phyloP scores from a whole-genome alignment of 2,329 filamentous ascomycete species.

The Metarhizium anisopliae region DNA sequence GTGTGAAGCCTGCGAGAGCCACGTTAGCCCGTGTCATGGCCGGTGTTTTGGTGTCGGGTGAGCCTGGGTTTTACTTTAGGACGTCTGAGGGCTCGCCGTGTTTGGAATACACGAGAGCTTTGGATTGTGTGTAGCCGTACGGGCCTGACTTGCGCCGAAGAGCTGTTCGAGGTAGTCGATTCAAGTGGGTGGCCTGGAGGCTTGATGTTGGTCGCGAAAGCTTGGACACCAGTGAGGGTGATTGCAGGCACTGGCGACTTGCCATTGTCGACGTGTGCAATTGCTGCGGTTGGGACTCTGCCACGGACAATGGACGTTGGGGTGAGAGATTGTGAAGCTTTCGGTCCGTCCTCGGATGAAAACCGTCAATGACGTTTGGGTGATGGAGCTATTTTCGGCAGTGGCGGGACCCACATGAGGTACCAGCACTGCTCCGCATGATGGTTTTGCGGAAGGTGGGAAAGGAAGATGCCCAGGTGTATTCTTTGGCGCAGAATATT shows the following conservation, averaged over 20 bases:
- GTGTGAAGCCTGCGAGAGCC: slow-evolving; percentile 47
- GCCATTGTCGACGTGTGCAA: slow-evolving; percentile 11
- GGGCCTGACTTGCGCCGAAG: slow-evolving; percentile 47
- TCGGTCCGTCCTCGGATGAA: slow-evolving; percentile 1
- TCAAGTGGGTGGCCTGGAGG: slow-evolving; percentile 7
- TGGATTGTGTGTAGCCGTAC: slow-evolving; percentile 78
- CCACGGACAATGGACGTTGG: not conserved
- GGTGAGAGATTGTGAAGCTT: too few species aligned
- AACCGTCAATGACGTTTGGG: not conserved
- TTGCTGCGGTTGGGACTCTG: not conserved
- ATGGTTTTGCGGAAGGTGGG: not conserved
- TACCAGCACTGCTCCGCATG: too few species aligned
- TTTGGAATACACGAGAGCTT: slow-evolving; percentile 67
- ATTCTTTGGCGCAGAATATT: not conserved
- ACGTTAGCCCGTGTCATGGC: not conserved
- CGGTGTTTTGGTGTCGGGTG: not conserved
- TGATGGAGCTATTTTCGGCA: too few species aligned
- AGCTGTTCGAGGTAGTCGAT: slow-evolving; percentile 15
- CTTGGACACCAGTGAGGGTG: slow-evolving; percentile 13
- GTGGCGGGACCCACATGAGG: not conserved
- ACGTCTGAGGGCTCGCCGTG: slow-evolving; percentile 70
- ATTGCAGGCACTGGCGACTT: slow-evolving; percentile 13
- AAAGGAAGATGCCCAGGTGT: not conserved
- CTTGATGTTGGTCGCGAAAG: slow-evolving; percentile 14
- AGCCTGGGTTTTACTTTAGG: slow-evolving; percentile 36